Evolutionary conservation across 352 stramenopile species (phyloP).

Genomic region (Phytophthora crassamura): DNA sequence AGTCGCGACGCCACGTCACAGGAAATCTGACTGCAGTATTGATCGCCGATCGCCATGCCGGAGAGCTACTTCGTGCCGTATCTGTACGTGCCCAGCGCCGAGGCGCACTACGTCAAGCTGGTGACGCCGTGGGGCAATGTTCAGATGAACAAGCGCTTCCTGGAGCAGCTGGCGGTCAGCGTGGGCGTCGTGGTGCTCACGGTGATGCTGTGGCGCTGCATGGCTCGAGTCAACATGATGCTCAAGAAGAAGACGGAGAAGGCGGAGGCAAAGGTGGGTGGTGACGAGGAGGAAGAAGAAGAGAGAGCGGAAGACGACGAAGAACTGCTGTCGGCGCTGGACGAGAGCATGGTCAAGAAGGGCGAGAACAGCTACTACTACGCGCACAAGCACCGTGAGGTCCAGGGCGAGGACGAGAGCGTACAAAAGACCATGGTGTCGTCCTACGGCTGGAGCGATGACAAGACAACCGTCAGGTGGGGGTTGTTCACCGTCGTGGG

Average conservation of each 20-base stretch:
- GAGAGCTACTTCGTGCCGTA: conserved; percentile 74
- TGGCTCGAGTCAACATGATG: conserved; percentile 39
- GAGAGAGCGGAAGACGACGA: conserved; percentile 23
- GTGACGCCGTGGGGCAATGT: conserved; percentile 76
- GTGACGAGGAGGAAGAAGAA: conserved; percentile 8
- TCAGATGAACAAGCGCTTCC: conserved; percentile 58
- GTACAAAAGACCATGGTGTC: conserved; percentile 69
- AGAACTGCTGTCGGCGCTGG: conserved; percentile 44
- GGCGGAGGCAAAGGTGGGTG: conserved; percentile 8
- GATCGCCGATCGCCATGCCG: conserved; percentile 23
- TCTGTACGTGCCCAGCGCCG: conserved; percentile 67
- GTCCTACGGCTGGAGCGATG: conserved; percentile 83
- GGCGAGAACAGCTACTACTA: conserved; percentile 90
- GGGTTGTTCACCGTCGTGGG: no score
- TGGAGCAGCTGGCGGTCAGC: conserved; percentile 49
- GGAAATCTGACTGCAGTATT: background rate
- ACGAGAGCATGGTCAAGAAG: conserved; percentile 74
- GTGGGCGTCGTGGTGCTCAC: conserved; percentile 47
- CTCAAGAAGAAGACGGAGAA: conserved; percentile 34
- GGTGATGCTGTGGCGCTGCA: conserved; percentile 44
- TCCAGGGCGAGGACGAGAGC: conserved; percentile 25
- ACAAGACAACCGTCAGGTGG: conserved; percentile 69
- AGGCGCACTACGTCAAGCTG: conserved; percentile 66
- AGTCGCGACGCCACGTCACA: conserved; percentile 22
- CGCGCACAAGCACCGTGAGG: conserved; percentile 54